Base-by-base conservation (phyloP, 2,329 filamentous ascomycete genomes). In the Alternaria brassicicola region DNA sequence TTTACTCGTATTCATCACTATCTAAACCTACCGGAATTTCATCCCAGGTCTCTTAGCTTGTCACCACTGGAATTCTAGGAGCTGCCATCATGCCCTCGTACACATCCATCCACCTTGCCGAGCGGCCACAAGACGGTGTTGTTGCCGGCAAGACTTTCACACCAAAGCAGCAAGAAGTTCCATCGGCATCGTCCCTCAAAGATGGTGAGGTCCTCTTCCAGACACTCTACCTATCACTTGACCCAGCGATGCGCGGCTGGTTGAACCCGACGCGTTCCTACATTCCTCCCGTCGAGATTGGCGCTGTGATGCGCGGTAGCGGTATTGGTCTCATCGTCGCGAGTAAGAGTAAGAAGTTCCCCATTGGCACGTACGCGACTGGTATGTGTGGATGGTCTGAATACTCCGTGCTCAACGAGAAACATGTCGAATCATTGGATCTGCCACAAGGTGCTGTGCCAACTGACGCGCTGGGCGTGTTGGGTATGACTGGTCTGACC, bases 181-280 rank as follows among this genome's bases (percentile, higher is more conserved):
- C 81, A 6, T 66, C 72, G 1, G 76, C 78, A 36, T 67, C 72
- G 1, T 80, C 85, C 59, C 80, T 89, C 39, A 83, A 88, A 72
- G 83, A 87, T 80, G 88, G 88, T 64, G 79, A 91, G 70, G 80
- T 91, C 54, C 81, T 92, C 57, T 80, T 83, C 56, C 79, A 82
- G 57, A 78, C 79, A 2, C 79, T 89, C 59, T 91, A 91, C 70
- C 81, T 91, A 42, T 88, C 86, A 9, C 81, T 92, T 36, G 89
- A 92, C 76, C 89, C 89, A 1, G 88, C 89, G n/a, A 91, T 91
- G 89, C 84, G 89, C 67, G 86, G 86, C 57, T 91, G 88, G 88
- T 77, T 92, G 19, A 89, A 85, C 43, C 56, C 66, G 15, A 69
- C 79, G 35, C 79, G 85, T 28, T 85, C 88, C 1, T 92, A 92